Percentiles rank a stretch among this genome's conserved stretches.
phyloP scores from a whole-genome alignment of 805 yeast genomes.

The Priceomyces haplophilus region DNA sequence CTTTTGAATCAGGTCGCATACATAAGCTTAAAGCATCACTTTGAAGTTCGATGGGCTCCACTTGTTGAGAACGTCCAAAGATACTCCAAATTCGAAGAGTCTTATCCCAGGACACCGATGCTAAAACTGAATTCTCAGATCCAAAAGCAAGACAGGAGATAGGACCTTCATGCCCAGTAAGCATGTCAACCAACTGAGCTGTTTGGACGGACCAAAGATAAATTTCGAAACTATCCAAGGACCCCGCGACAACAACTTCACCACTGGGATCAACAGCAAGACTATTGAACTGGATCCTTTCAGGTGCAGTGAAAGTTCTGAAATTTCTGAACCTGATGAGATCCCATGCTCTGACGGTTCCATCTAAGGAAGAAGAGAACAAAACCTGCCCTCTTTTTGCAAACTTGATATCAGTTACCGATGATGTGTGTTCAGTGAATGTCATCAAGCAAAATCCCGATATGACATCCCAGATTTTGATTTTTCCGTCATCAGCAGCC shows the following conservation, averaged over 20 bases:
- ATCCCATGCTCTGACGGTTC: constrained; percentile 98
- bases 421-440: constrained; percentile 84
- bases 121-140: constrained; percentile 67
- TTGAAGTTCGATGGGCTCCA: constrained; percentile 84
- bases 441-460: constrained; percentile 94
- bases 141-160: constrained; percentile 86
- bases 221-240: constrained; percentile 83
- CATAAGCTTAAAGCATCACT: constrained; percentile 81
- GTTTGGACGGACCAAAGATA: constrained; percentile 98
- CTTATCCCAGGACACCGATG: constrained; percentile 95
- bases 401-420: constrained; percentile 84
- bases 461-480: constrained; percentile 91
- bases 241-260: constrained; percentile 93
- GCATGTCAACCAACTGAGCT: constrained; percentile 79
- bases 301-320: constrained; percentile 89
- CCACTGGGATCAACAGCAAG: constrained; percentile 97
- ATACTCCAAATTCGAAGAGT: constrained; percentile 92
- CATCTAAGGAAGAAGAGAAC: constrained; percentile 90
- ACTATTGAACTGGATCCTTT: constrained; percentile 79
- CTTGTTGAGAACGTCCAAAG: constrained; percentile 80
- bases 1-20: constrained; percentile 90
- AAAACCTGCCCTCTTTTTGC: constrained; percentile 88
- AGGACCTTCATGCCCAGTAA: constrained; percentile 95
- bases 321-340: constrained; percentile 88
- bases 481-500: constrained; percentile 94